Percentiles rank a stretch among this genome's conserved stretches.
Conservation (phyloP, 1,284 basidiomycete genomes). For the Agaricales sp. region DNA sequence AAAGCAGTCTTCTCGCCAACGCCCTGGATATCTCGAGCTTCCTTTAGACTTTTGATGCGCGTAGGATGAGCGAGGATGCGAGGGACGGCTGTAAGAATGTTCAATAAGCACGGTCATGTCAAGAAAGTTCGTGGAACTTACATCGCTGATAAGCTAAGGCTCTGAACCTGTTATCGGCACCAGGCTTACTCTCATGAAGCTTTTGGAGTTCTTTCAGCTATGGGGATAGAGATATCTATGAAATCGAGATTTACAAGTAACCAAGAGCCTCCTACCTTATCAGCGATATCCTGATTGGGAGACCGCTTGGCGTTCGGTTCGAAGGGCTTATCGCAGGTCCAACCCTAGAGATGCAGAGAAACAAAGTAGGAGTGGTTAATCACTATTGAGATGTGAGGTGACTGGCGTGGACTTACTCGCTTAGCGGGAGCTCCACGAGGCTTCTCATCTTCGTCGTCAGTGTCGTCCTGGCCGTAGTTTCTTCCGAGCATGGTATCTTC, state of each 20-base stretch:
- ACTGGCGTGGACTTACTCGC: constrained; percentile 15
- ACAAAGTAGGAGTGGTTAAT: background rate
- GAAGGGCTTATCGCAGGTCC: too few relatives aligned
- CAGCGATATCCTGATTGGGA: constrained; percentile 57
- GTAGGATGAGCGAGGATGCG: constrained; percentile 41
- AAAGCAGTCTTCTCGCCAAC: constrained; percentile 68
- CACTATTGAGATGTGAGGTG: constrained; percentile 37
- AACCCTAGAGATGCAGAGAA: background rate
- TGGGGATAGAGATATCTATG: too few relatives aligned
- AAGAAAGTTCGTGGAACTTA: background rate
- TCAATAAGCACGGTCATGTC: constrained; percentile 1
- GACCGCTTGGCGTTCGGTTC: too few relatives aligned
- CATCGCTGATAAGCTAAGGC: background rate
- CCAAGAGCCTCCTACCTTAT: constrained; percentile 34
- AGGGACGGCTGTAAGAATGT: constrained; percentile 36
- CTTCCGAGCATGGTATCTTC: constrained; percentile 2
- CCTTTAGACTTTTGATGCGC: constrained; percentile 49
- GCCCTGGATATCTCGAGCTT: constrained; percentile 55
- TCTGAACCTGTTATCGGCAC: constrained; percentile 52
- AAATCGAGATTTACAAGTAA: constrained; percentile 4
- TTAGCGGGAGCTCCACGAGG: constrained; percentile 11
- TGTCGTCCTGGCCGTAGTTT: constrained; percentile 10
- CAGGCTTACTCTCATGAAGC: constrained; percentile 46
- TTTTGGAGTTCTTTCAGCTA: constrained; percentile 54
- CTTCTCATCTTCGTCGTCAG: background rate